Evolutionary conservation across 495 filamentous ascomycete species (phyloP).

Genomic region (Hypoxylon lienhwacheense): DNA sequence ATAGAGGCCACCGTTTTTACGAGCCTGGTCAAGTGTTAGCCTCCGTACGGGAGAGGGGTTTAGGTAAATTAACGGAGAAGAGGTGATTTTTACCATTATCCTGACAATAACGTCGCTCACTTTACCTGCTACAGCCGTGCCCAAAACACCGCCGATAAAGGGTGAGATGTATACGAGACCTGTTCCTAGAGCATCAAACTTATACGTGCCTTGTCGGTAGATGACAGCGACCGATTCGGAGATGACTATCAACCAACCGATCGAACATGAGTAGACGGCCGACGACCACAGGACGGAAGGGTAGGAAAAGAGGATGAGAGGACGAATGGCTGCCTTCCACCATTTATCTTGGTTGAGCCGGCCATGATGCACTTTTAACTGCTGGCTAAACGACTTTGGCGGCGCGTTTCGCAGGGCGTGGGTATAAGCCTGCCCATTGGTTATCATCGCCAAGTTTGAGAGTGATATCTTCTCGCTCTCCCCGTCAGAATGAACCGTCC

Average conservation of each 20-base stretch:
- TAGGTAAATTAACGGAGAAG: too few species aligned
- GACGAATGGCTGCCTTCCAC: constrained; percentile 72
- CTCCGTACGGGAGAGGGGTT: too few species aligned
- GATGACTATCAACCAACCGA: constrained; percentile 96
- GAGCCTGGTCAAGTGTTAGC: too few species aligned
- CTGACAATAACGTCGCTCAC: constrained; percentile 83
- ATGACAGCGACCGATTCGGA: constrained; percentile 83
- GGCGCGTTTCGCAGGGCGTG: constrained; percentile 59
- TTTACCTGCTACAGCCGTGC: constrained; percentile 87
- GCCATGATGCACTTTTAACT: constrained; percentile 74
- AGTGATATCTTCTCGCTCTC: constrained; percentile 43
- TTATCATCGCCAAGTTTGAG: constrained; percentile 33
- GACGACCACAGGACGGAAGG: constrained; percentile 90
- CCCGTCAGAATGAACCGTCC: constrained; percentile 29
- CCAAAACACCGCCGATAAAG: constrained; percentile 85
- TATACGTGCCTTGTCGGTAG: constrained; percentile 70
- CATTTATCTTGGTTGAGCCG: constrained; percentile 77
- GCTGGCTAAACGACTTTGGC: constrained; percentile 67
- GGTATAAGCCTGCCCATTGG: constrained; percentile 56
- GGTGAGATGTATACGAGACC: constrained; percentile 90
- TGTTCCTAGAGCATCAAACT: constrained; percentile 76
- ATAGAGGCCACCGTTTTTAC: constrained; percentile 88
- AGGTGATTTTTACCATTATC: constrained; percentile 75
- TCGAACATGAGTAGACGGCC: constrained; percentile 79
- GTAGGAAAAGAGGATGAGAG: constrained; percentile 84